A percentile compares a stretch with the other conserved stretches of the same genome.
These are phyloP conservation scores for Colletotrichum sp. DNA, from an alignment of 2,329 filamentous ascomycete species.

Conservation along the genomic window DNA sequence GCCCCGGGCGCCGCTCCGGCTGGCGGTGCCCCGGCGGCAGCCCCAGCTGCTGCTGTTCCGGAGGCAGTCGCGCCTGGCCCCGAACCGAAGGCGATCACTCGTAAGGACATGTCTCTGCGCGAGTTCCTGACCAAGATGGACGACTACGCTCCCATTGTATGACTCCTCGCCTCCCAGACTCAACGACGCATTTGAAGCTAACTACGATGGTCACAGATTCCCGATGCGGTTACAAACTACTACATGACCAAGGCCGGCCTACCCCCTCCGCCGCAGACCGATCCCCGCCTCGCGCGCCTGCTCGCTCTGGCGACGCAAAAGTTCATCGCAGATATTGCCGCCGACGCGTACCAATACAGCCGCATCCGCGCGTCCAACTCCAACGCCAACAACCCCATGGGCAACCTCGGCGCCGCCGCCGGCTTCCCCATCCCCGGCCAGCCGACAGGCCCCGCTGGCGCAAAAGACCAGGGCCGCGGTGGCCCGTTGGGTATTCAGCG, in stretches of 20 bases:
- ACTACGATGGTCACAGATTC: constrained; percentile 67
- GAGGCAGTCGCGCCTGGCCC: constrained; percentile 54
- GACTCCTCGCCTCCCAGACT: constrained; percentile 35
- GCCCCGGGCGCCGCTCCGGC: neutral
- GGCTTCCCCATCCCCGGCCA: constrained; percentile 72
- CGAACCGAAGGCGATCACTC: constrained; percentile 73
- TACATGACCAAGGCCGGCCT: constrained; percentile 97
- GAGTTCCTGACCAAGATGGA: constrained; percentile 98
- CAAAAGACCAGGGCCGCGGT: constrained; percentile 63
- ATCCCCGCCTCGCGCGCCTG: constrained; percentile 87
- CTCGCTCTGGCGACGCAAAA: constrained; percentile 98
- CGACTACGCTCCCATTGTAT: constrained; percentile 94
- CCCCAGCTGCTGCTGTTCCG: constrained; percentile 20
- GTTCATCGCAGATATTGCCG: constrained; percentile 96
- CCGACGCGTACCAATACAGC: constrained; percentile 97
- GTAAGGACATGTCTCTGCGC: constrained; percentile 90
- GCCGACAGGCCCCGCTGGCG: constrained; percentile 56
- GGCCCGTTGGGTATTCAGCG: constrained; percentile 76
- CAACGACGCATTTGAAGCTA: neutral
- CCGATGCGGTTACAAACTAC: constrained; percentile 96
- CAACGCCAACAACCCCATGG: constrained; percentile 90
- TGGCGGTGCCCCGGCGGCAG: constrained; percentile 19
- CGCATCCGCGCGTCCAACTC: constrained; percentile 91
- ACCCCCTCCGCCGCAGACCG: constrained; percentile 88
- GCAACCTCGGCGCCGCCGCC: constrained; percentile 77